Conservation (phyloP, 2,329 filamentous ascomycete species). For the Parastagonospora avenae region DNA sequence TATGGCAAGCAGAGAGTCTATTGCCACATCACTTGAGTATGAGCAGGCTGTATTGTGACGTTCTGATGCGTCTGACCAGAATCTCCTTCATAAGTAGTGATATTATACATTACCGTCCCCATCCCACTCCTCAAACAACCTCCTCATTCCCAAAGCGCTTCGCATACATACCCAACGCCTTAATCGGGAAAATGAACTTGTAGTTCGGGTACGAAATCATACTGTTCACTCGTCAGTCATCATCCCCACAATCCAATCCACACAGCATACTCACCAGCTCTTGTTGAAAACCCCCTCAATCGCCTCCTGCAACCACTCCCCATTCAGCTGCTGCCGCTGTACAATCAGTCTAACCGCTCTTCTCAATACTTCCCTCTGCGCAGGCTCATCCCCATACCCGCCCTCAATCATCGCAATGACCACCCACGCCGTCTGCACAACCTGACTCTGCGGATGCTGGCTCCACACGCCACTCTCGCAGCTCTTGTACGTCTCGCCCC, state of each 20-base stretch:
- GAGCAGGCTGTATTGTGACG: background rate
- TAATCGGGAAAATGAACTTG: conserved; percentile 94
- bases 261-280: conserved; percentile 69
- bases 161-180: conserved; percentile 89
- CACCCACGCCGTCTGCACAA: conserved; percentile 95
- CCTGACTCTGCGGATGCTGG: conserved; percentile 80
- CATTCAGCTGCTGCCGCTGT: conserved; percentile 81
- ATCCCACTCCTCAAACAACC: conserved; percentile 14
- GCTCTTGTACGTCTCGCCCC: conserved; percentile 92
- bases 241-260: background rate
- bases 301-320: conserved; percentile 92
- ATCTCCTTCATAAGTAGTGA: too few relatives aligned
- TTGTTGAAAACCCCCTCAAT: conserved; percentile 99
- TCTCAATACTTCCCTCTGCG: conserved; percentile 71
- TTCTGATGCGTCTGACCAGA: background rate
- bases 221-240: conserved; percentile 49
- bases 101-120: background rate
- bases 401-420: conserved; percentile 82
- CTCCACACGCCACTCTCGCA: conserved; percentile 78
- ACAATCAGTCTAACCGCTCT: conserved; percentile 82
- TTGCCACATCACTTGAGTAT: too few relatives aligned
- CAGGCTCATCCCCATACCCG: conserved; percentile 74
- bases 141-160: conserved; percentile 38
- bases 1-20: too few relatives aligned
- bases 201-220: conserved; percentile 99